A percentile compares a stretch with the other conserved stretches of the same genome.
phyloP scores from a whole-genome alignment of 768 basidiomycete genomes.

The Russula virescens region DNA sequence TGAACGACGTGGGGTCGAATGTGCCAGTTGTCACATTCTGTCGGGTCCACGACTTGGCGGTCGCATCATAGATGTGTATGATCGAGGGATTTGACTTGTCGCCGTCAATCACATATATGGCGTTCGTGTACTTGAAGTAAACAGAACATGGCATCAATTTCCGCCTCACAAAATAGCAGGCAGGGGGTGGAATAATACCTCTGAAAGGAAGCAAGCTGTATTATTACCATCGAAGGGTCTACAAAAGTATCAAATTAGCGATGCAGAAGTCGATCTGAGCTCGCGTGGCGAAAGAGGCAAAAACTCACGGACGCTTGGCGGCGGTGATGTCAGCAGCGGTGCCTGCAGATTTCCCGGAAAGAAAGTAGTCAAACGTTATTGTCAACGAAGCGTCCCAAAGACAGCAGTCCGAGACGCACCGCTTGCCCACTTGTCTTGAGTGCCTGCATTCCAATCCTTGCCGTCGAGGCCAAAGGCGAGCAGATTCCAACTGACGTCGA shows the following conservation, averaged over 20 bases:
- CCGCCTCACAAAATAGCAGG: background rate
- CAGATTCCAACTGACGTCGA: constrained; percentile 78
- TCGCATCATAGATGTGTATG: constrained; percentile 78
- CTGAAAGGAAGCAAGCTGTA: constrained; percentile 68
- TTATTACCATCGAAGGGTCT: constrained; percentile 62
- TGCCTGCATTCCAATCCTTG: constrained; percentile 79
- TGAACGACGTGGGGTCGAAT: constrained; percentile 60
- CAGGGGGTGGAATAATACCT: constrained; percentile 35
- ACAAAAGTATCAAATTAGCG: no score
- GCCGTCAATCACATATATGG: constrained; percentile 78
- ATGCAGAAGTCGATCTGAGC: constrained; percentile 5
- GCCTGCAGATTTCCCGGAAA: constrained; percentile 31
- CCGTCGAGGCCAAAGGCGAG: constrained; percentile 79
- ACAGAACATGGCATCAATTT: background rate
- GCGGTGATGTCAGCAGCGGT: constrained; percentile 63
- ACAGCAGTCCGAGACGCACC: constrained; percentile 35
- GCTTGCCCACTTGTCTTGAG: constrained; percentile 62
- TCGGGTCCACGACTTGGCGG: constrained; percentile 68
- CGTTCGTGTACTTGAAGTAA: constrained; percentile 61
- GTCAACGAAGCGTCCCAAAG: background rate
- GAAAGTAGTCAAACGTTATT: background rate
- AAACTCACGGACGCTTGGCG: constrained; percentile 68
- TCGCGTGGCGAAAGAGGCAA: background rate
- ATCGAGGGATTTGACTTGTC: constrained; percentile 62
- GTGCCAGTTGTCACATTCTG: constrained; percentile 51